Evolutionary conservation across 2,329 filamentous ascomycete species (phyloP).

Genomic region (Penicillium digitatum): DNA sequence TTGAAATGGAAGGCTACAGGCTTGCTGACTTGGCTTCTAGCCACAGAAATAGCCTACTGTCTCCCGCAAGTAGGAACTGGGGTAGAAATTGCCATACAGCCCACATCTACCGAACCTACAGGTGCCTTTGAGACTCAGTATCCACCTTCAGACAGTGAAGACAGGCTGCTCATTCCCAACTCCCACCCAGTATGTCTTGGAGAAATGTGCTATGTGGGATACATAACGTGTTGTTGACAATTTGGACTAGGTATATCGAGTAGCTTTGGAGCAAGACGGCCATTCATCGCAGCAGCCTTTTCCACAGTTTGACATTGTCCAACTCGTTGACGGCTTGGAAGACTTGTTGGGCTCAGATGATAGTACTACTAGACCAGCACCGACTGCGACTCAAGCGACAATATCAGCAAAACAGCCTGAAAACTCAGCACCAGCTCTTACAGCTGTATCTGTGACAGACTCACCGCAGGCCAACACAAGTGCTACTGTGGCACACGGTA

Average conservation of each 20-base stretch:
- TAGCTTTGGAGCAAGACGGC: constrained; percentile 31
- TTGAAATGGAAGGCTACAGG: constrained; percentile 24
- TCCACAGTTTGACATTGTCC: constrained; percentile 18
- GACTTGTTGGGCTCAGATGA: constrained; percentile 4
- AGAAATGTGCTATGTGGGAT: background rate
- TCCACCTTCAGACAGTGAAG: constrained; percentile 29
- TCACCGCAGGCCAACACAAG: background rate
- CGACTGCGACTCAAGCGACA: constrained; percentile 2
- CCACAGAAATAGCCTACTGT: constrained; percentile 26
- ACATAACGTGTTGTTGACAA: constrained; percentile 9
- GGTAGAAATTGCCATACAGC: constrained; percentile 11
- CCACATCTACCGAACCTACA: constrained; percentile 14
- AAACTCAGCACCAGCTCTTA: background rate
- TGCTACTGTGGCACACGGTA: background rate
- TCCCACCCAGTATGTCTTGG: constrained; percentile 31
- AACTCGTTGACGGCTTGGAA: constrained; percentile 17
- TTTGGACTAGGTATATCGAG: constrained; percentile 29
- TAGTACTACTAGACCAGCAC: background rate
- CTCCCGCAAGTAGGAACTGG: constrained; percentile 21
- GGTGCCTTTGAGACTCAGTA: constrained; percentile 34
- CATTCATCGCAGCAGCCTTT: constrained; percentile 29
- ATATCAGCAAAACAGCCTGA: background rate
- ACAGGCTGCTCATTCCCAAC: constrained; percentile 26
- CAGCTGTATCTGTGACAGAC: background rate
- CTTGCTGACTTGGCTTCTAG: constrained; percentile 37